Conservation (phyloP, 805 yeast genomes). For the Candida insectalens region DNA sequence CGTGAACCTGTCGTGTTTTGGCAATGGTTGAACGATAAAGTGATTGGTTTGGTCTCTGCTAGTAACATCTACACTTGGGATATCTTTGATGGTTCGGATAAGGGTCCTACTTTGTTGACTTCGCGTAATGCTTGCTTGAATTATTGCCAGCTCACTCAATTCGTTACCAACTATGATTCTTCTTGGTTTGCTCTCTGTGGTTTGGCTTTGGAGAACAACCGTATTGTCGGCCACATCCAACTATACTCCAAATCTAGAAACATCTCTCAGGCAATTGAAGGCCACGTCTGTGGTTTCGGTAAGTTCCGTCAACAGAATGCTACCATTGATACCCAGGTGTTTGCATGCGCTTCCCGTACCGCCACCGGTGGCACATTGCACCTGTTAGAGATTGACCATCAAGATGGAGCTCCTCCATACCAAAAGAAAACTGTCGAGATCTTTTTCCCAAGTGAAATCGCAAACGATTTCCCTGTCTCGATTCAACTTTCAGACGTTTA, state of each 20-base stretch:
- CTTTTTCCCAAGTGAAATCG: conserved; percentile 94
- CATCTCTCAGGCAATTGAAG: conserved; percentile 94
- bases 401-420: conserved; percentile 72
- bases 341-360: conserved; percentile 86
- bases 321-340: conserved; percentile 68
- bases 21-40: conserved; percentile 77
- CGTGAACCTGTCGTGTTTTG: conserved; percentile 88
- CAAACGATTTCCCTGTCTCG: conserved; percentile 93
- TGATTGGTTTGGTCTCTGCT: conserved; percentile 79
- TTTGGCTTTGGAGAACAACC: conserved; percentile 86
- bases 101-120: conserved; percentile 75
- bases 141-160: conserved; percentile 83
- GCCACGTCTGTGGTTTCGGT: conserved; percentile 92
- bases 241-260: conserved; percentile 80
- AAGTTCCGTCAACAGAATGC: conserved; percentile 67
- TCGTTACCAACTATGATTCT: conserved; percentile 67
- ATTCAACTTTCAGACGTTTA: conserved; percentile 77
- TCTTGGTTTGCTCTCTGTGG: conserved; percentile 96
- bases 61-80: conserved; percentile 71
- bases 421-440: conserved; percentile 85
- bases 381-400: conserved; percentile 93
- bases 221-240: conserved; percentile 95
- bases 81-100: conserved; percentile 69
- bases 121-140: conserved; percentile 73
- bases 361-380: conserved; percentile 81